Evolutionary conservation across 768 basidiomycete species (phyloP).

Genomic region (Hericium rajendrae): DNA sequence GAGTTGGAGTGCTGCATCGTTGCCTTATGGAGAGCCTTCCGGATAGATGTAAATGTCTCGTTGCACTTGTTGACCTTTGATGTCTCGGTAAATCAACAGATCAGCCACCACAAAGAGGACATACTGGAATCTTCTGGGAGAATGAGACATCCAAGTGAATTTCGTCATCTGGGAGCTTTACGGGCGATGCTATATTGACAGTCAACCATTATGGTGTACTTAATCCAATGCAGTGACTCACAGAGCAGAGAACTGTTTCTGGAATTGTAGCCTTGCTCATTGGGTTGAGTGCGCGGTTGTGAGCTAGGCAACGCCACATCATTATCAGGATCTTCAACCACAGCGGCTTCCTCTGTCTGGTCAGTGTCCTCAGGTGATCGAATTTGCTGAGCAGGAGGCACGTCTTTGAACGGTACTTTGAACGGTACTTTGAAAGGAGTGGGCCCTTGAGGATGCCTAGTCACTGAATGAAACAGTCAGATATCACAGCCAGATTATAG

Average conservation of each 20-base stretch:
- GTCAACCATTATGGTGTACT: background rate
- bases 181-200: background rate
- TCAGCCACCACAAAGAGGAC: background rate
- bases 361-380: no score
- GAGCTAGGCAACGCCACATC: no score
- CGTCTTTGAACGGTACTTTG: background rate
- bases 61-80: conserved; percentile 24
- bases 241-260: no score
- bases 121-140: conserved; percentile 23
- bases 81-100: conserved; percentile 8
- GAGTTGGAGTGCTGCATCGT: conserved; percentile 22
- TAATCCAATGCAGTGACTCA: no score
- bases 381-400: no score
- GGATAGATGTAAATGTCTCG: conserved; percentile 29
- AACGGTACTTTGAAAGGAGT: conserved; percentile 24
- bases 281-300: no score
- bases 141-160: conserved; percentile 18
- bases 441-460: background rate
- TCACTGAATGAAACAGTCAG: background rate
- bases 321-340: no score
- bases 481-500: conserved; percentile 1
- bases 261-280: no score
- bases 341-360: no score
- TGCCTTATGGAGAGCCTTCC: conserved; percentile 28
- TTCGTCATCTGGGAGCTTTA: conserved; percentile 7